Evolutionary conservation across 1,139 yeast species (phyloP).

Genomic region (Hyphopichia khmerensis): DNA sequence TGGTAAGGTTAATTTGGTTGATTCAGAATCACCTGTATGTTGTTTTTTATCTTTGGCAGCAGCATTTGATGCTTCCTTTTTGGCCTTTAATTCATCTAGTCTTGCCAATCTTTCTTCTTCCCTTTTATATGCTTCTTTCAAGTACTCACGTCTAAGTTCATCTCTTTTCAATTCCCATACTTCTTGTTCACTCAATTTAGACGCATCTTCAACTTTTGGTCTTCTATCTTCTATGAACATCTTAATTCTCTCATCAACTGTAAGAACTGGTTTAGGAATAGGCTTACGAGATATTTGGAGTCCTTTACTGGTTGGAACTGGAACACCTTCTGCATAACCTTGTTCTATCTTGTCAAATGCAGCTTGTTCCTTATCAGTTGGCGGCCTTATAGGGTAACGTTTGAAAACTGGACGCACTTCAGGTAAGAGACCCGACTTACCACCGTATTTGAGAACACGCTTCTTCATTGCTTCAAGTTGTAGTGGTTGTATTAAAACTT

Average conservation of each 20-base stretch:
- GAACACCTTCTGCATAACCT: constrained; percentile 76
- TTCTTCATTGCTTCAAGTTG: constrained; percentile 41
- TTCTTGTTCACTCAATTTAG: constrained; percentile 46
- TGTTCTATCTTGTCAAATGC: constrained; percentile 47
- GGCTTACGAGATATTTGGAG: constrained; percentile 37
- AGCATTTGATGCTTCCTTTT: constrained; percentile 22
- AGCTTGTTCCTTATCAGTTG: constrained; percentile 29
- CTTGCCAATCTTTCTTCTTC: constrained; percentile 56
- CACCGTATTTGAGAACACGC: constrained; percentile 51
- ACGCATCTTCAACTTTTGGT: constrained; percentile 33
- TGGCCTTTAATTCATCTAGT: constrained; percentile 34
- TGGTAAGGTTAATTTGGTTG: constrained; percentile 71
- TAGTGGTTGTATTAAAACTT: not conserved
- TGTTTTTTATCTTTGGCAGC: constrained; percentile 11
- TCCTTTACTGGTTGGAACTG: constrained; percentile 68
- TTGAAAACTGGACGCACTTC: constrained; percentile 70
- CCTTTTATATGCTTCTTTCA: constrained; percentile 60
- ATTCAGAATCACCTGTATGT: constrained; percentile 38
- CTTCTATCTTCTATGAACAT: constrained; percentile 46
- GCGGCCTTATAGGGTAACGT: constrained; percentile 58
- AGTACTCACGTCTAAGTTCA: constrained; percentile 70
- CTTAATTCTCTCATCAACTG: constrained; percentile 58
- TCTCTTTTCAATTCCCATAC: constrained; percentile 58
- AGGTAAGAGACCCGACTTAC: constrained; percentile 86
- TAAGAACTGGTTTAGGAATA: constrained; percentile 50